A percentile compares a stretch with the other conserved stretches of the same genome.
Evolutionary conservation across 2,329 filamentous ascomycete genomes (phyloP).

Genomic region (Claviceps sp.): DNA sequence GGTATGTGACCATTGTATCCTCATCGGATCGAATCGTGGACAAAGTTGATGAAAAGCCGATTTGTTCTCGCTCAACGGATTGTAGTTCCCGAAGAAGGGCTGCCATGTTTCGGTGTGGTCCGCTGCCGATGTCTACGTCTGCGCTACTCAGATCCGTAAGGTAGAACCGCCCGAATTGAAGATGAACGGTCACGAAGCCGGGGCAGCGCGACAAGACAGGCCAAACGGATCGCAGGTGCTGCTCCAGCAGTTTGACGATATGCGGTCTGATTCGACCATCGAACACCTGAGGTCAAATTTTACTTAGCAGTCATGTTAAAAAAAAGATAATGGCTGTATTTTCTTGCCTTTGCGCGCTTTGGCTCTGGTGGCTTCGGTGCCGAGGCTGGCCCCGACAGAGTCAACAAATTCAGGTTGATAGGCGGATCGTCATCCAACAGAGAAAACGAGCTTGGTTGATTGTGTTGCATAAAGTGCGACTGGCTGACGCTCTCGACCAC

Average conservation of each 20-base stretch:
- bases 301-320: no score
- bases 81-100: constrained; percentile 3
- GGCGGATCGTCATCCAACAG: constrained; percentile 1
- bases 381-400: neutral
- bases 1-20: constrained; percentile 1
- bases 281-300: no score
- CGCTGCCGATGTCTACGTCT: constrained; percentile 11
- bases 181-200: constrained; percentile 13
- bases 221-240: constrained; percentile 7
- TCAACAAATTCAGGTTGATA: neutral
- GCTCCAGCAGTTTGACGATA: constrained; percentile 7
- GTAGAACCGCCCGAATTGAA: constrained; percentile 18
- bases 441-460: neutral
- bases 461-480: neutral
- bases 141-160: constrained; percentile 10
- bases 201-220: constrained; percentile 12
- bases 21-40: constrained; percentile 16
- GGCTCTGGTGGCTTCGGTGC: neutral
- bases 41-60: constrained; percentile 17
- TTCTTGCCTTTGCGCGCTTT: neutral
- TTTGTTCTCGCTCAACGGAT: neutral
- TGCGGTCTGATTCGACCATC: constrained; percentile 2
- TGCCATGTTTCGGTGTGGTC: constrained; percentile 8
- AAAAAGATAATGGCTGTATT: no score
- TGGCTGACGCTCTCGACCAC: neutral